A percentile compares a stretch with the other conserved stretches of the same genome.
Evolutionary conservation across 1,284 basidiomycete genomes (phyloP).

Genomic region (Puccinia hordei): DNA sequence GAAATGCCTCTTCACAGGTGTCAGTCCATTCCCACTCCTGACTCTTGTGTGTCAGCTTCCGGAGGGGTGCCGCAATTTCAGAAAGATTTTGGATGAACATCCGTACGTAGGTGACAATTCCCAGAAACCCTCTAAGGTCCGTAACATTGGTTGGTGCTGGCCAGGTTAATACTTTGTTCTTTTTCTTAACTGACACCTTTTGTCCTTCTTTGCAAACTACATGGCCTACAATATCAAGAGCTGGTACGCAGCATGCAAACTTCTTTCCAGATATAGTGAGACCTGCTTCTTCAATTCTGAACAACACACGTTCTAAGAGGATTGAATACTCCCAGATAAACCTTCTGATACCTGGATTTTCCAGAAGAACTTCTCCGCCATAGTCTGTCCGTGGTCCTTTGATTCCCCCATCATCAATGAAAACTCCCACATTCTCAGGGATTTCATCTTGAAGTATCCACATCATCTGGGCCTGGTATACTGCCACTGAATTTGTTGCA

Average conservation of each 20-base stretch:
- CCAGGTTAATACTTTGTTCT: background rate
- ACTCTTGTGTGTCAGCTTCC: slow-evolving; percentile 6
- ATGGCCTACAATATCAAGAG: slow-evolving; percentile 17
- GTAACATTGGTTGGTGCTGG: background rate
- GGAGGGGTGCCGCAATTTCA: background rate
- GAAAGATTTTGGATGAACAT: slow-evolving; percentile 12
- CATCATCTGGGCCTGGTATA: background rate
- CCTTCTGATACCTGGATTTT: background rate
- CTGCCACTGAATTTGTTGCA: background rate
- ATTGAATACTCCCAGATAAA: background rate
- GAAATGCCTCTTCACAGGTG: too few species aligned
- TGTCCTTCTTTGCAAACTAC: background rate
- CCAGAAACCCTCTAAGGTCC: slow-evolving; percentile 14
- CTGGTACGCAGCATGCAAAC: background rate
- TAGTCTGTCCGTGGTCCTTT: background rate
- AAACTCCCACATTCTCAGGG: background rate
- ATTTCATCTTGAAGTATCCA: background rate
- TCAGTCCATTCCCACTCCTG: too few species aligned
- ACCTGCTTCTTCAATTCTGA: slow-evolving; percentile 21
- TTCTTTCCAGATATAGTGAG: background rate
- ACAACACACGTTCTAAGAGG: background rate
- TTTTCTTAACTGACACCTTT: background rate
- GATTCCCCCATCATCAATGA: slow-evolving; percentile 8
- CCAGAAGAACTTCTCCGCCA: too few species aligned
- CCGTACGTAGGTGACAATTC: background rate